Evolutionary conservation across 2,329 filamentous ascomycete genomes (phyloP).

Genomic region (Monilinia laxa): DNA sequence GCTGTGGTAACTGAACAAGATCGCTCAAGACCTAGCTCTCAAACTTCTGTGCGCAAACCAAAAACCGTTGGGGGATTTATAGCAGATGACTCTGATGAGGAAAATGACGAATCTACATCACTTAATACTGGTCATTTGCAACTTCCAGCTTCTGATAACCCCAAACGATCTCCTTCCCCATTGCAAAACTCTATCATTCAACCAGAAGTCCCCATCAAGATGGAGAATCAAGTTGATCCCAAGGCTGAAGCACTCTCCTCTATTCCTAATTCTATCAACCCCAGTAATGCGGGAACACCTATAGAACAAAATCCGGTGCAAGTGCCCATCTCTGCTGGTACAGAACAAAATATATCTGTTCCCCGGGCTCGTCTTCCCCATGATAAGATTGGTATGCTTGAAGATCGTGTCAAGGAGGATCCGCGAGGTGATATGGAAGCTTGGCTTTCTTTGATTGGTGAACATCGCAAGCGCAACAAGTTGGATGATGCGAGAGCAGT

Average conservation of each 20-base stretch:
- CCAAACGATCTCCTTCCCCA: conserved; percentile 38
- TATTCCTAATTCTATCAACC: conserved; percentile 34
- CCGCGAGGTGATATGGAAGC: conserved; percentile 89
- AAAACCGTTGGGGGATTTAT: conserved; percentile 42
- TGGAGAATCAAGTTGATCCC: conserved; percentile 39
- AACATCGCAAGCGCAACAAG: conserved; percentile 79
- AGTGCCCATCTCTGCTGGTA: conserved; percentile 31
- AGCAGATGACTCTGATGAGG: conserved; percentile 42
- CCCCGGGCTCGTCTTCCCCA: conserved; percentile 42
- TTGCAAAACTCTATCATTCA: conserved; percentile 37
- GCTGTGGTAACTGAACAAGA: conserved; percentile 36
- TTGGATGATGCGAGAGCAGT: conserved; percentile 75
- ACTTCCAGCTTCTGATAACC: conserved; percentile 33
- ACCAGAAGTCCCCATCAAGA: conserved; percentile 32
- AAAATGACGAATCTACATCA: conserved; percentile 37
- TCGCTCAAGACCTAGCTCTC: conserved; percentile 39
- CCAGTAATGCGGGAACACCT: conserved; percentile 29
- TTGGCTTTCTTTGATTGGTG: conserved; percentile 83
- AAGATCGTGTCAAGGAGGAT: conserved; percentile 89
- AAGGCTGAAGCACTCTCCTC: conserved; percentile 30
- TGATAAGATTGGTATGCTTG: conserved; percentile 52
- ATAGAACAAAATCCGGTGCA: conserved; percentile 35
- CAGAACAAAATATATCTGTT: conserved; percentile 32
- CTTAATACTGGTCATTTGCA: conserved; percentile 31
- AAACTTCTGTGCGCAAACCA: conserved; percentile 38